Percentiles rank a stretch among this genome's conserved stretches.
Evolutionary conservation across 1,284 basidiomycete species (phyloP).

Genomic region (Phenoliferia sp.): DNA sequence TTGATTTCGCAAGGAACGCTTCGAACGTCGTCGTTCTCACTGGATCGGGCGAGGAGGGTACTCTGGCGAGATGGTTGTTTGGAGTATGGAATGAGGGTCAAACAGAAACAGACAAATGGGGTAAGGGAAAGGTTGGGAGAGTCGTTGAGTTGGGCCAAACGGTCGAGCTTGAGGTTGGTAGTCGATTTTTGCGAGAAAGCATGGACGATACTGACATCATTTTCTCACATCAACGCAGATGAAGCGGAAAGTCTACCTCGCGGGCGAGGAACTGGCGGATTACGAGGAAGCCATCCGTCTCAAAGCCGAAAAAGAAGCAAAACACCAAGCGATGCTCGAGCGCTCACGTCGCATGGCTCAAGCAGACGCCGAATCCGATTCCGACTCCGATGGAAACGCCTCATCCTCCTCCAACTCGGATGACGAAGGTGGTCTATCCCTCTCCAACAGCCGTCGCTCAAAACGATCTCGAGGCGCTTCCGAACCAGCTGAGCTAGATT

Average conservation of each 20-base stretch:
- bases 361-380: slow-evolving; percentile 55
- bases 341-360: slow-evolving; percentile 85
- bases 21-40: slow-evolving; percentile 84
- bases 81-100: slow-evolving; percentile 80
- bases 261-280: slow-evolving; percentile 67
- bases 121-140: slow-evolving; percentile 78
- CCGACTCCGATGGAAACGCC: slow-evolving; percentile 12
- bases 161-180: slow-evolving; percentile 59
- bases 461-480: not conserved
- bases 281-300: slow-evolving; percentile 71
- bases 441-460: not conserved
- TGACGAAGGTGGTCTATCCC: not conserved
- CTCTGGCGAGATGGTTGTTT: slow-evolving; percentile 68
- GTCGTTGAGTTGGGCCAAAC: slow-evolving; percentile 69
- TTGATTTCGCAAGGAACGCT: slow-evolving; percentile 54
- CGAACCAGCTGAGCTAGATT: slow-evolving; percentile 33
- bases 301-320: slow-evolving; percentile 78
- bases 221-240: too few species aligned
- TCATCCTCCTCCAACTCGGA: not conserved
- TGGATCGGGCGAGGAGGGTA: slow-evolving; percentile 64
- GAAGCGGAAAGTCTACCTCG: slow-evolving; percentile 77
- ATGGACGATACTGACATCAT: too few species aligned
- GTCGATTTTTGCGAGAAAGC: not conserved
- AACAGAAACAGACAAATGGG: slow-evolving; percentile 66
- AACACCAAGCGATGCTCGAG: slow-evolving; percentile 75